Evolutionary conservation across 169 alveolate genomes (phyloP).

Genomic region (Toxoplasma gondii): DNA sequence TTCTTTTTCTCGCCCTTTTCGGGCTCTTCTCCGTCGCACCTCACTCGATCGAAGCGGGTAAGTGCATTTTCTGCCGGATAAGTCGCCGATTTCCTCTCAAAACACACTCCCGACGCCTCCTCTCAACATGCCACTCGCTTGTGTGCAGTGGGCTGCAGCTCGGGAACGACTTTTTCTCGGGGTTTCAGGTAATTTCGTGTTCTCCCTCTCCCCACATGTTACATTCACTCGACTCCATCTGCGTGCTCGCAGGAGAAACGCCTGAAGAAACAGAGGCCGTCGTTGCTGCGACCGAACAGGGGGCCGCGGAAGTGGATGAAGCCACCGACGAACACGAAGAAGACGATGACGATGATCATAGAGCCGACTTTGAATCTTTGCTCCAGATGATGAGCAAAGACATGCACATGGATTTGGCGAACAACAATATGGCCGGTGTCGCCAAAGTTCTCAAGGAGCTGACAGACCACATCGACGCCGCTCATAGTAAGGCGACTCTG

Average conservation of each 20-base stretch:
- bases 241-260: neutral
- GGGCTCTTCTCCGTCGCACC: neutral
- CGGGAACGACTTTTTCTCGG: too few relatives aligned
- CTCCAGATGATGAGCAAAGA: neutral
- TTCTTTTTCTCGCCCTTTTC: neutral
- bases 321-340: neutral
- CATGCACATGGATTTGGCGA: neutral
- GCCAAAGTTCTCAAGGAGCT: neutral
- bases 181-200: too few relatives aligned
- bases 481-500: neutral
- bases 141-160: too few relatives aligned
- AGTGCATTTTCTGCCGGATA: neutral
- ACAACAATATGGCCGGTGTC: neutral
- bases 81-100: neutral
- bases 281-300: neutral
- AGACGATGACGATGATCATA: neutral
- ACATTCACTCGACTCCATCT: too few relatives aligned
- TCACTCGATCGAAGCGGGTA: neutral
- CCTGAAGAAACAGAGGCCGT: neutral
- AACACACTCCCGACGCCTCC: neutral
- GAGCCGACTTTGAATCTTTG: neutral
- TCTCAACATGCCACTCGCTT: too few relatives aligned
- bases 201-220: too few relatives aligned
- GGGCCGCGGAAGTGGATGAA: too few relatives aligned
- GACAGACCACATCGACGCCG: neutral